Percentiles rank a stretch among this genome's conserved stretches.
These are phyloP conservation scores for Fagopyrum homotropicum DNA, from an alignment of 148 eudicot genomes.

Conservation along the genomic window DNA sequence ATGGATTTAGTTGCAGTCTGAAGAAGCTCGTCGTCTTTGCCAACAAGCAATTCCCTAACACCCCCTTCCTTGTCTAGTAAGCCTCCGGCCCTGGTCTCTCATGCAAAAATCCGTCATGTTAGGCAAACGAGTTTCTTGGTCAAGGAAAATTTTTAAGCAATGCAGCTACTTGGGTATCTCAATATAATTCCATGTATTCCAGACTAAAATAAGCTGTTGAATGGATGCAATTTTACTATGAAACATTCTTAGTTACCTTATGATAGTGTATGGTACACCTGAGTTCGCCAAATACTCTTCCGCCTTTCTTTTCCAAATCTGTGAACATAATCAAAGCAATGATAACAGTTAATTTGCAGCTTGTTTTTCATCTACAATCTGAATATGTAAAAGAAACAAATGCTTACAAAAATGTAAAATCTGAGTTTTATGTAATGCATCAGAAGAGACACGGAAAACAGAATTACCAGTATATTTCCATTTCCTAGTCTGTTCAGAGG, in stretches of 20 bases:
- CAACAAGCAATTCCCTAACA: constrained; percentile 64
- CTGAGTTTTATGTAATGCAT: not conserved
- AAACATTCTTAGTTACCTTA: constrained; percentile 41
- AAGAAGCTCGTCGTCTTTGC: constrained; percentile 96
- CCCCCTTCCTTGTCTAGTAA: constrained; percentile 93
- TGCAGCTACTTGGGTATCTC: no score
- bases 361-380: no score
- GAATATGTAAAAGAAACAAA: no score
- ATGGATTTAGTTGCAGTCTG: constrained; percentile 64
- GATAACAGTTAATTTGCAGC: not conserved
- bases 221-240: not conserved
- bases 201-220: not conserved
- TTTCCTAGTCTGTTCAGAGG: constrained; percentile 81
- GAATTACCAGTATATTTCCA: constrained; percentile 81
- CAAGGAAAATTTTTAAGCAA: no score
- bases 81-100: constrained; percentile 70
- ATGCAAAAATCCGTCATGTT: not conserved
- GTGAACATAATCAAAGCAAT: not conserved
- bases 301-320: constrained; percentile 98
- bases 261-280: constrained; percentile 89
- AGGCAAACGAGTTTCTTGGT: not conserved
- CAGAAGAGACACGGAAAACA: not conserved
- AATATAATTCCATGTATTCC: no score
- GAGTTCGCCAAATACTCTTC: constrained; percentile 94
- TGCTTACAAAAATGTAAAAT: not conserved